Percentiles rank a stretch among this genome's conserved stretches.
These are phyloP conservation scores for Lentinus polychrous DNA, from an alignment of 1,284 basidiomycete genomes.

Conservation along the genomic window DNA sequence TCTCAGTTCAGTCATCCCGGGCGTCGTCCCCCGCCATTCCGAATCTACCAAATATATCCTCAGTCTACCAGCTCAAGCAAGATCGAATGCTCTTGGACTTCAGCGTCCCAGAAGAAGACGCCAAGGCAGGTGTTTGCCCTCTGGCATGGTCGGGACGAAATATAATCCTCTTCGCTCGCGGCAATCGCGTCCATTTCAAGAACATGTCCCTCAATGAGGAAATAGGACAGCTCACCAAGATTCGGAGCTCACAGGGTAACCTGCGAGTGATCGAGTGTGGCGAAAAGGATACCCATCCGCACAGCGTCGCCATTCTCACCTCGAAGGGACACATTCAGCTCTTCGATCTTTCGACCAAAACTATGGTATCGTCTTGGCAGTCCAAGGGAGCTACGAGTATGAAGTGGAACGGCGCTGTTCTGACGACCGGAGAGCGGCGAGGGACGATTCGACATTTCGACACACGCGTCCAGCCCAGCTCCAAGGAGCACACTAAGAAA, in stretches of 20 bases:
- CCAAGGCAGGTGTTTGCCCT: conserved; percentile 19
- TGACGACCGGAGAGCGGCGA: conserved; percentile 41
- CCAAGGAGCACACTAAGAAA: conserved; percentile 43
- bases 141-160: conserved; percentile 38
- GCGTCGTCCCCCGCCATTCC: conserved; percentile 11
- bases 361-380: conserved; percentile 35
- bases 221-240: conserved; percentile 43
- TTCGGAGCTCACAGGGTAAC: conserved; percentile 38
- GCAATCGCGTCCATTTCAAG: conserved; percentile 46
- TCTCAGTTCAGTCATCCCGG: conserved; percentile 6
- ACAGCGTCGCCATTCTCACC: conserved; percentile 40
- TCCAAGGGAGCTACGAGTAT: conserved; percentile 40
- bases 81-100: conserved; percentile 35
- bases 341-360: conserved; percentile 44
- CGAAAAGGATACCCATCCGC: conserved; percentile 24
- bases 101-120: conserved; percentile 18
- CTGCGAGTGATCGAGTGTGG: conserved; percentile 35
- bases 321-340: conserved; percentile 41
- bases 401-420: conserved; percentile 39
- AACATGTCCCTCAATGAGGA: conserved; percentile 33
- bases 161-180: conserved; percentile 42
- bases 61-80: conserved; percentile 10
- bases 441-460: conserved; percentile 50
- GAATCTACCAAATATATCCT: conserved; percentile 13
- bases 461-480: conserved; percentile 34